Percentiles rank a stretch among this genome's conserved stretches.
Evolutionary conservation across 2,329 filamentous ascomycete species (phyloP).

Genomic region (Uncinocarpus reesii): DNA sequence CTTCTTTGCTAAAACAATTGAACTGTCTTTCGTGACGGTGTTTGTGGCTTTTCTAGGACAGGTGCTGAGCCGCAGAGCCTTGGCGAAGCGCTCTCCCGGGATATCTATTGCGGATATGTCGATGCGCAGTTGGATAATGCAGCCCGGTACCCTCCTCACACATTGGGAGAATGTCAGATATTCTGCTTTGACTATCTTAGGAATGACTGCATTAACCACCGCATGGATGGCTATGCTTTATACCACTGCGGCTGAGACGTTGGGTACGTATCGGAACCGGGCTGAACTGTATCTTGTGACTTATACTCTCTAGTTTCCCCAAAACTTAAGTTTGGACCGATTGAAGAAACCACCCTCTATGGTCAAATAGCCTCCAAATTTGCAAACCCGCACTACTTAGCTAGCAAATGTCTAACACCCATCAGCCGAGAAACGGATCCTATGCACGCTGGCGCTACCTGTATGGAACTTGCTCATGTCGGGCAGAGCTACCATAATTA

Average conservation of each 20-base stretch:
- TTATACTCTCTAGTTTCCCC: slow-evolving; percentile 50
- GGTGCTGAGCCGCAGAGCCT: slow-evolving; percentile 58
- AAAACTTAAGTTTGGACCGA: slow-evolving; percentile 52
- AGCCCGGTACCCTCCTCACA: slow-evolving; percentile 62
- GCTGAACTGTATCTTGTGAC: background rate
- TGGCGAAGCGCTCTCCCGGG: slow-evolving; percentile 50
- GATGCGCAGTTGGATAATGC: slow-evolving; percentile 66
- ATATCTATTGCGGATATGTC: slow-evolving; percentile 66
- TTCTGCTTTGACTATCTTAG: slow-evolving; percentile 54
- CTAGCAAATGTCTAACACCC: slow-evolving; percentile 50
- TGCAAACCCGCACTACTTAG: slow-evolving; percentile 51
- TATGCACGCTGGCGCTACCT: slow-evolving; percentile 42
- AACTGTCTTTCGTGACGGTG: slow-evolving; percentile 66
- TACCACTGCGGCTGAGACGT: slow-evolving; percentile 62
- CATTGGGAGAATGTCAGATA: slow-evolving; percentile 57
- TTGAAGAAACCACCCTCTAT: slow-evolving; percentile 41
- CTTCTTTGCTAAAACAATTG: slow-evolving; percentile 63
- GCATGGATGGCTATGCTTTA: slow-evolving; percentile 61
- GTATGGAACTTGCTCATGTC: slow-evolving; percentile 53
- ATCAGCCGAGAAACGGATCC: slow-evolving; percentile 40
- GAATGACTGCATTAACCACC: slow-evolving; percentile 53
- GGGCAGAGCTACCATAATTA: slow-evolving; percentile 61
- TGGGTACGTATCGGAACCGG: slow-evolving; percentile 35
- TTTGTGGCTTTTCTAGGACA: slow-evolving; percentile 68
- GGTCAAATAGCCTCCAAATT: slow-evolving; percentile 54